Conservation (phyloP, 208 protist species). For the Novymonas esmeraldas region DNA sequence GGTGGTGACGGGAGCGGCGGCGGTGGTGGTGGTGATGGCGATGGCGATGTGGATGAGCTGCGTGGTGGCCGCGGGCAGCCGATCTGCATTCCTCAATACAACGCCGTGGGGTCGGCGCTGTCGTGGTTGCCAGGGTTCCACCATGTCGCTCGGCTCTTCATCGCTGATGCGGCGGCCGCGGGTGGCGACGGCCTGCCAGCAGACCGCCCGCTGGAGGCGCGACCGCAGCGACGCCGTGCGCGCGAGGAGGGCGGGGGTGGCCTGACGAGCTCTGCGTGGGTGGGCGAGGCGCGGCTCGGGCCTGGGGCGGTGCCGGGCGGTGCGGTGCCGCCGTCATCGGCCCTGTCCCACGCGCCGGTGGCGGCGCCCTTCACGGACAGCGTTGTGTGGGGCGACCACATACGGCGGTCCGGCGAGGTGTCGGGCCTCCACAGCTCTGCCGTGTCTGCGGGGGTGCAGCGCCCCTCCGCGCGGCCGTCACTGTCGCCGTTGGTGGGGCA, state of each 20-base stretch:
- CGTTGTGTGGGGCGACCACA: not conserved
- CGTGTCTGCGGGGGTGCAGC: not conserved
- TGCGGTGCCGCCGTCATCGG: not conserved
- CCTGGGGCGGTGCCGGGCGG: no score
- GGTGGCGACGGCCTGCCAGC: no score
- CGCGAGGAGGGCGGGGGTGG: conserved; percentile 1
- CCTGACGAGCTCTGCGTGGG: not conserved
- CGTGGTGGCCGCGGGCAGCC: not conserved
- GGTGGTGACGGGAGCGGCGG: not conserved
- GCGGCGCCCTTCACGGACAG: not conserved
- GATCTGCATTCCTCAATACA: conserved; percentile 29
- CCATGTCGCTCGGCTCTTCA: conserved; percentile 26
- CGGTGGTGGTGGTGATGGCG: conserved; percentile 1
- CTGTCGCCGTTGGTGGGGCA: no score
- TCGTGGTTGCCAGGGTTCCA: conserved; percentile 47
- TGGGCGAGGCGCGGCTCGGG: not conserved
- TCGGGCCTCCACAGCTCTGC: not conserved
- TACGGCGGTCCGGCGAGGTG: not conserved
- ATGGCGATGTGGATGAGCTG: not conserved
- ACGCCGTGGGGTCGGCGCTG: conserved; percentile 34
- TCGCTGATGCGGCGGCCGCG: conserved; percentile 6
- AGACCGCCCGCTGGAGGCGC: conserved; percentile 5
- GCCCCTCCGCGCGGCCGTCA: not conserved
- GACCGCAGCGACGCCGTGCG: conserved; percentile 1
- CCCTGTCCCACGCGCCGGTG: not conserved